Evolutionary conservation across 352 stramenopile species (phyloP).

Genomic region (Phytophthora megakarya): DNA sequence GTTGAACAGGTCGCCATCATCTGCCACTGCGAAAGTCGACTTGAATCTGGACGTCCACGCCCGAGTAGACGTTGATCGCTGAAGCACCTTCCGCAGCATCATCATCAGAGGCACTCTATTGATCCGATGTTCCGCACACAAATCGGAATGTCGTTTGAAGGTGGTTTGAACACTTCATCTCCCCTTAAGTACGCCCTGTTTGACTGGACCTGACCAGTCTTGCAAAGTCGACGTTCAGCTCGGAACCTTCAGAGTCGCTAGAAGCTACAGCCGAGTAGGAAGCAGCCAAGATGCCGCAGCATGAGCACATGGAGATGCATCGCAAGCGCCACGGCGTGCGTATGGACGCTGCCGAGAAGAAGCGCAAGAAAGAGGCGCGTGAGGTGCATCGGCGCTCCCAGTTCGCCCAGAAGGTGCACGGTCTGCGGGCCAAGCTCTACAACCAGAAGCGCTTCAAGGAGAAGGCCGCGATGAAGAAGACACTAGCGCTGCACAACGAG

Average conservation of each 20-base stretch:
- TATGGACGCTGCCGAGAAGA: slow-evolving; percentile 96
- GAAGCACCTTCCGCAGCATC: slow-evolving; percentile 26
- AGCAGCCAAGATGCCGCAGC: slow-evolving; percentile 92
- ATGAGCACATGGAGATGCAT: slow-evolving; percentile 99
- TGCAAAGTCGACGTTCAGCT: slow-evolving; percentile 29
- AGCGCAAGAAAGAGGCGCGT: slow-evolving; percentile 98
- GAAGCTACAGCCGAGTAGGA: no score
- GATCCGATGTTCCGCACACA: not conserved
- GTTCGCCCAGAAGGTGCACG: slow-evolving; percentile 99
- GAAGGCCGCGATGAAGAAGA: slow-evolving; percentile 99
- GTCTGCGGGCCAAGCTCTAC: slow-evolving; percentile 98
- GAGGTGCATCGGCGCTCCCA: slow-evolving; percentile 97
- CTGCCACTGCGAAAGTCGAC: slow-evolving; percentile 40
- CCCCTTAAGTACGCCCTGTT: slow-evolving; percentile 27
- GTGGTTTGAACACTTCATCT: slow-evolving; percentile 1
- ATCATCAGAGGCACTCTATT: not conserved
- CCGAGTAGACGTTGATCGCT: slow-evolving; percentile 9
- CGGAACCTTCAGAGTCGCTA: slow-evolving; percentile 15
- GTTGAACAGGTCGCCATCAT: slow-evolving; percentile 36
- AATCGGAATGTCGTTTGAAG: slow-evolving; percentile 5
- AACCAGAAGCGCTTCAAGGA: slow-evolving; percentile 99
- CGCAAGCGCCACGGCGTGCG: slow-evolving; percentile 99
- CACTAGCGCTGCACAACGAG: slow-evolving; percentile 98
- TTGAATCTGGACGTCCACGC: slow-evolving; percentile 10
- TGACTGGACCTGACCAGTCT: slow-evolving; percentile 27